Evolutionary conservation across 2,329 filamentous ascomycete species (phyloP).

Genomic region (Neophaeococcomyces aloes): DNA sequence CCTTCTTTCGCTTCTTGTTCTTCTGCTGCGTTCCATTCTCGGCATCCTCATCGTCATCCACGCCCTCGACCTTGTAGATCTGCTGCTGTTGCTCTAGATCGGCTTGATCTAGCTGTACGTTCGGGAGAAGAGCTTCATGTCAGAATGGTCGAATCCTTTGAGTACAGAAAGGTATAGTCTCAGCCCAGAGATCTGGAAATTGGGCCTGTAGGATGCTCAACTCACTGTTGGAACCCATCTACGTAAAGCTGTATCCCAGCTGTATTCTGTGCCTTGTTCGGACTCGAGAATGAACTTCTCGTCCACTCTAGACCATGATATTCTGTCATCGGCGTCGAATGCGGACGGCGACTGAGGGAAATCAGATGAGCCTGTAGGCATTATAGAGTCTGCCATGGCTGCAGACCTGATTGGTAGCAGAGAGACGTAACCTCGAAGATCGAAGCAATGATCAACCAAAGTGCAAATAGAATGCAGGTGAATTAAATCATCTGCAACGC

Average conservation of each 20-base stretch:
- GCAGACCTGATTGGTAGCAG: too few relatives aligned
- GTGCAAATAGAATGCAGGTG: too few relatives aligned
- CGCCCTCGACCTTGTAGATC: slow-evolving; percentile 50
- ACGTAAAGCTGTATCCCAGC: slow-evolving; percentile 61
- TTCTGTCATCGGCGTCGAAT: slow-evolving; percentile 68
- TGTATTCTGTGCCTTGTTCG: slow-evolving; percentile 73
- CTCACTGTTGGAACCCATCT: slow-evolving; percentile 63
- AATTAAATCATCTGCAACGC: too few relatives aligned
- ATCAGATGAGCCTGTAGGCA: slow-evolving; percentile 10
- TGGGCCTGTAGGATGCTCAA: slow-evolving; percentile 11
- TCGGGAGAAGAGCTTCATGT: slow-evolving; percentile 11
- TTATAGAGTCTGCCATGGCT: too few relatives aligned
- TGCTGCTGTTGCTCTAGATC: slow-evolving; percentile 50
- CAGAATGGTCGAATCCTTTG: slow-evolving; percentile 9
- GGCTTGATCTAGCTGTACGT: slow-evolving; percentile 46
- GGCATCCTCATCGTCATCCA: slow-evolving; percentile 43
- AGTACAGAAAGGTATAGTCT: slow-evolving; percentile 2
- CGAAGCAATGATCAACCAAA: too few relatives aligned
- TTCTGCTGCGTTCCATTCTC: slow-evolving; percentile 38
- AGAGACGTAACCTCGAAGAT: too few relatives aligned
- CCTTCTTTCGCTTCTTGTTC: slow-evolving; percentile 43
- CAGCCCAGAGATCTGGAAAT: slow-evolving; percentile 7
- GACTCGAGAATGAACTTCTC: slow-evolving; percentile 75
- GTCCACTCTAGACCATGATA: slow-evolving; percentile 77
- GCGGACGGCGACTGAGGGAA: slow-evolving; percentile 51